Evolutionary conservation across 371 early-diverging fungal genomes (phyloP).

Genomic region (Mucor velutinosus): DNA sequence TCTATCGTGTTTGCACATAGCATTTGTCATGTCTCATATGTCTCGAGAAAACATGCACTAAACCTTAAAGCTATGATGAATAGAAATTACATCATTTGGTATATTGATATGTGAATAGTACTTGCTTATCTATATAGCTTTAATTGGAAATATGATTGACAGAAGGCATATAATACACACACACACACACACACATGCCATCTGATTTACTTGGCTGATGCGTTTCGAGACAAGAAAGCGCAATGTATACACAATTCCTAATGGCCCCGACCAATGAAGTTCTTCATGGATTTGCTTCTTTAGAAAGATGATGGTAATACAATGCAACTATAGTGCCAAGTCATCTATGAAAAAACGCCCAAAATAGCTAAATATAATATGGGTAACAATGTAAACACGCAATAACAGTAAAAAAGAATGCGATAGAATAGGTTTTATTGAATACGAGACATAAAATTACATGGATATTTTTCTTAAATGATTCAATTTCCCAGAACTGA

Average conservation of each 20-base stretch:
- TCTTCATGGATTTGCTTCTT: neutral
- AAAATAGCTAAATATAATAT: neutral
- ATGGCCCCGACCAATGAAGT: neutral
- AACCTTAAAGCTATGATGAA: neutral
- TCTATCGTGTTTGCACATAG: neutral
- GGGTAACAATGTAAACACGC: neutral
- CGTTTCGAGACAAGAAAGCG: neutral
- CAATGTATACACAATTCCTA: neutral
- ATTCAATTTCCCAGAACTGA: slow-evolving; percentile 30
- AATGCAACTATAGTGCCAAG: neutral
- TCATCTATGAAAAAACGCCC: neutral
- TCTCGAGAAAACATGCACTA: neutral
- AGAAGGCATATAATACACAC: neutral
- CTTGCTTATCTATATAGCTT: neutral
- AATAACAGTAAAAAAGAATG: neutral
- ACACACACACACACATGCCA: neutral
- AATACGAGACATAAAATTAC: neutral
- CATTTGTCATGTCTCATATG: neutral
- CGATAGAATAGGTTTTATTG: neutral
- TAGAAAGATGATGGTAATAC: neutral
- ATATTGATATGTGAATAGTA: neutral
- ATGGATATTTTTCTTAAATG: slow-evolving; percentile 21
- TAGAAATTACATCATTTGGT: neutral
- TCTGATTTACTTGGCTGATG: neutral
- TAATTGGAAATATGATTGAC: neutral